A percentile compares a stretch with the other conserved stretches of the same genome.
phyloP scores from a whole-genome alignment of 805 yeast species.

The Zygosaccharomyces kombuchaensis region DNA sequence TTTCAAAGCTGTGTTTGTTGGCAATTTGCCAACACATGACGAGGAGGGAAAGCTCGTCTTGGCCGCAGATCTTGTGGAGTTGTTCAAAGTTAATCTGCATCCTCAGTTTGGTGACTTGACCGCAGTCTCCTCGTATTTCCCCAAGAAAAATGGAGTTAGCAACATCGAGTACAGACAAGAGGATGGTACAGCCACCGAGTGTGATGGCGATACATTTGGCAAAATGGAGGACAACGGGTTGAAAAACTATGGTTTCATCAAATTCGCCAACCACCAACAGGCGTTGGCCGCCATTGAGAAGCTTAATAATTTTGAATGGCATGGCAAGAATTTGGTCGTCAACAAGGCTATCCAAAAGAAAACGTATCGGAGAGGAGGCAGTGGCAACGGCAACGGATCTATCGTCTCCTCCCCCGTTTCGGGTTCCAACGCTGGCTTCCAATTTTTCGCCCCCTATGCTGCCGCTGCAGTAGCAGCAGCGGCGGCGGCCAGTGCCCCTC shows the following conservation, averaged over 20 bases:
- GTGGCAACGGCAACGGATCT: background rate
- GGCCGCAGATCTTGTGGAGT: constrained; percentile 32
- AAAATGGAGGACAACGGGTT: constrained; percentile 19
- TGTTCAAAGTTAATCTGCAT: constrained; percentile 45
- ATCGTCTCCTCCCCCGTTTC: background rate
- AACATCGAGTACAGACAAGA: constrained; percentile 10
- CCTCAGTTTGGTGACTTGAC: constrained; percentile 13
- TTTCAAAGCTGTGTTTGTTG: constrained; percentile 52
- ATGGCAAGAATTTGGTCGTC: constrained; percentile 24
- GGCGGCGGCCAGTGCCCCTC: background rate
- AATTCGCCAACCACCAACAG: constrained; percentile 45
- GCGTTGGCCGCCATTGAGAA: constrained; percentile 47
- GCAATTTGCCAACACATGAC: constrained; percentile 44
- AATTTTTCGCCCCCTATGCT: background rate
- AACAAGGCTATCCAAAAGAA: constrained; percentile 40
- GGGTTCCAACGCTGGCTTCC: background rate
- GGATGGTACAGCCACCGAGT: background rate
- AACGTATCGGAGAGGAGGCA: background rate
- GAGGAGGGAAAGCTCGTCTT: constrained; percentile 32
- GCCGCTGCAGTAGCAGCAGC: too few relatives aligned
- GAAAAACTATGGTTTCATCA: constrained; percentile 52
- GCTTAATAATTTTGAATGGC: constrained; percentile 43
- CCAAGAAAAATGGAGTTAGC: constrained; percentile 20
- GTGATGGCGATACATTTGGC: constrained; percentile 2
- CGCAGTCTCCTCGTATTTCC: constrained; percentile 31